These are phyloP conservation scores for Geotrichum citri-aurantii DNA, from an alignment of 1,139 yeast species.

Conservation along the genomic window DNA sequence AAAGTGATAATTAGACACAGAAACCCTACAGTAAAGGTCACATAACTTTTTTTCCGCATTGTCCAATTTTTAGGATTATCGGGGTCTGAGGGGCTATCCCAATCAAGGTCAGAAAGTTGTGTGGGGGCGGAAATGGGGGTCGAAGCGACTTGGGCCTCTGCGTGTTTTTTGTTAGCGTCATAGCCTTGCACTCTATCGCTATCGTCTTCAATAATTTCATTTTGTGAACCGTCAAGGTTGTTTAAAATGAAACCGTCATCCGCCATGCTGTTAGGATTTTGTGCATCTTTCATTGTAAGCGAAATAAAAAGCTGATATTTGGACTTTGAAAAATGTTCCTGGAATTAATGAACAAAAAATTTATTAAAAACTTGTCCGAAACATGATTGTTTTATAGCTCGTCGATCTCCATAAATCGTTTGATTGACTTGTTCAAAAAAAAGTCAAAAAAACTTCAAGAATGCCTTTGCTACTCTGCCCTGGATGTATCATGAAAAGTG, in stretches of 20 bases:
- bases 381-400: too few relatives aligned
- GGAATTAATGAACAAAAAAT: neutral
- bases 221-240: neutral
- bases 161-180: neutral
- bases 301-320: neutral
- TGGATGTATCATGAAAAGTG: too few relatives aligned
- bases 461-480: too few relatives aligned
- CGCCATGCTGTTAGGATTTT: neutral
- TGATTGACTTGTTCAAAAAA: too few relatives aligned
- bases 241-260: neutral
- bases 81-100: constrained; percentile 8
- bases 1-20: constrained; percentile 10
- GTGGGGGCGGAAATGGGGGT: neutral
- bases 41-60: constrained; percentile 4
- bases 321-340: neutral
- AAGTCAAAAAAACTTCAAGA: too few relatives aligned
- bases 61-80: constrained; percentile 14
- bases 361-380: too few relatives aligned
- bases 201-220: neutral
- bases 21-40: constrained; percentile 11
- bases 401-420: too few relatives aligned
- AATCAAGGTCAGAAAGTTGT: constrained; percentile 1
- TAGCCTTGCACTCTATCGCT: neutral
- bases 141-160: neutral
- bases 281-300: neutral